Base-by-base conservation (phyloP, 1,284 basidiomycete genomes). In the Ceratobasidium sp. region DNA sequence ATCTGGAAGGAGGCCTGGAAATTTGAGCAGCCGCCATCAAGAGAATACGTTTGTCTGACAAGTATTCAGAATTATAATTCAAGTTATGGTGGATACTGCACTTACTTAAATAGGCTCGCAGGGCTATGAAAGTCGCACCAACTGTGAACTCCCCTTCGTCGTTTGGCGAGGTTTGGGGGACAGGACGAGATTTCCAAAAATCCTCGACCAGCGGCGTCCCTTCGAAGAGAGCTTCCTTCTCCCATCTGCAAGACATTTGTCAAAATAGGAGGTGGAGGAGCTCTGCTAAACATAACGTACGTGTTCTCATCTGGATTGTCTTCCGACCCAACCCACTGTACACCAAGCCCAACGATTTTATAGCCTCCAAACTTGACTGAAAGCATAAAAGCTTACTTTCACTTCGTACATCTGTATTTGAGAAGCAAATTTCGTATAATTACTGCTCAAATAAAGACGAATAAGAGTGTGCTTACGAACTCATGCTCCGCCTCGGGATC, bases 61-160 rank as follows among this genome's bases (percentile, higher is more conserved):
- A 2, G 14, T 23, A 62, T 7, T 43, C 26, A 23, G 41, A 18
- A 28, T 30, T 21, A 21, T 4, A 47, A 32, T 23, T 6, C 6
- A 11, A 43, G 13, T 4, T 4, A 35, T 21, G 6, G 54, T 21
- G 3, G 21, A 21, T 14, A 26, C 16, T 9, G 1, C 23, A 49
- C 66, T 69, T 49, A 58, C 66, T 43, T 18, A 69, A 30, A 35
- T 69, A 69, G n/a, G 38, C 54, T 41, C 28, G 52, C 7, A 54
- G 18, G 16, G 66, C 66, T 32, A 46, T 38, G 32, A 69, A 69
- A 18, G 44, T 44, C 26, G 66, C 26, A 16, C 66, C 66, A 2
- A 69, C 21, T 8, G 11, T 41, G n/a, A 55, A 69, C 18, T 58
- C 38, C 26, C 52, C 66, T 26, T 69, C 43, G 14, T 58, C 41